A percentile compares a stretch with the other conserved stretches of the same genome.
Conservation (phyloP, 2,329 filamentous ascomycete genomes). For the Trichoderma guizhouense region DNA sequence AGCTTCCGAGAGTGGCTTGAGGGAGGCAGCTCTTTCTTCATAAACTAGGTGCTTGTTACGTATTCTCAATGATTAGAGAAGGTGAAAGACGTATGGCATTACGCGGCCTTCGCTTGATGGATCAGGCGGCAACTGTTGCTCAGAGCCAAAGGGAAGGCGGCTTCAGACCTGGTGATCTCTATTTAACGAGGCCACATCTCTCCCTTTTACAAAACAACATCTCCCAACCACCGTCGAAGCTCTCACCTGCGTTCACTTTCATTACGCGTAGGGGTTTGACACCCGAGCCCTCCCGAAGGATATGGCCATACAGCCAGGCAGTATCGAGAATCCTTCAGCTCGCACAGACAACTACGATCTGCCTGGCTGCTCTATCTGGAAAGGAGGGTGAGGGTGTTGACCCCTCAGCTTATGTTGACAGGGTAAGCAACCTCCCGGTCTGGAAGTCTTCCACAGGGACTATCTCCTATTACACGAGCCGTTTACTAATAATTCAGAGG, state of each 20-base stretch:
- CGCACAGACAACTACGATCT: no score
- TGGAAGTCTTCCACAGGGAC: conserved; percentile 37
- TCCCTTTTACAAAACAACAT: background rate
- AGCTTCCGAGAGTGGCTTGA: background rate
- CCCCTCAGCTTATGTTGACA: conserved; percentile 21
- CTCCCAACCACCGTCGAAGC: background rate
- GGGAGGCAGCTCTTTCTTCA: background rate
- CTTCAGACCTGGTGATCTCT: background rate
- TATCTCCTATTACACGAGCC: conserved; percentile 47
- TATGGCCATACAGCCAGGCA: no score
- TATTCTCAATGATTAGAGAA: background rate
- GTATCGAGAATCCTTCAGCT: no score
- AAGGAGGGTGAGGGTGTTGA: no score
- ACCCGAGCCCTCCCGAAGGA: background rate
- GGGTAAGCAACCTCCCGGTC: conserved; percentile 22
- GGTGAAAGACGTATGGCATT: background rate
- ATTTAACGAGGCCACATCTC: background rate
- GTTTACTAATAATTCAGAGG: conserved; percentile 41
- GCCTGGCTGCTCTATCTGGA: no score
- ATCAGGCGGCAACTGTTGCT: background rate
- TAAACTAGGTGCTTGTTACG: background rate
- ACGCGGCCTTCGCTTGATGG: background rate
- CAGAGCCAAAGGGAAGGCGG: background rate
- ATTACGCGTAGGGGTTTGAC: background rate
- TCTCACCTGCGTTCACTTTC: background rate